Base-by-base conservation (phyloP, 352 stramenopile species). In the Phytophthora niederhauseri region DNA sequence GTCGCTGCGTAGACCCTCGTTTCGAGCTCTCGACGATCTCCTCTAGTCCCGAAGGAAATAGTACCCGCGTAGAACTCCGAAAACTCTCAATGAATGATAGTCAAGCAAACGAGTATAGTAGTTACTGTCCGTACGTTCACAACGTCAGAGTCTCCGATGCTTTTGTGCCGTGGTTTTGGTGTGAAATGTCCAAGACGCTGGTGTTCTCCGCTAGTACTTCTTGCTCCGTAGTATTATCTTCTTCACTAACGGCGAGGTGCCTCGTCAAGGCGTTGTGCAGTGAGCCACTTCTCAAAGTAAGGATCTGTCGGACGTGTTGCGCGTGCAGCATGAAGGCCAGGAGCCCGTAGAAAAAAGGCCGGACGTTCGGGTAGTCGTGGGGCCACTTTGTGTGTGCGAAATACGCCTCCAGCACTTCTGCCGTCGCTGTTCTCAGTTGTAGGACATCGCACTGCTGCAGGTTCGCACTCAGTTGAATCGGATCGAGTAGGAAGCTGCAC, bases 251-350 rank as follows among this genome's bases (percentile, higher is more conserved):
- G 24, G 2, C 2, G 26, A 30, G 28, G 12, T 24, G 22, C 19
- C 20, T 28, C 20, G 49, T 6, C 8, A 12, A 22, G 49, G 49
- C 36, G 8, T 19, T 28, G 26, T 55, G 52, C 5, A 85, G 48
- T 6, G 76, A 62, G 0, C 82, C 80, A 15, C 67, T 78, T 34
- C 49, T 66, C 14, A 53, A 19, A n/a, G 51, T 45, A 4, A 87
- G 9, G 7, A 85, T 36, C 3, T 64, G 64, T 28, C 71, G 66
- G 1, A 82, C 59, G 56, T 83, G 66, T 7, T 76, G 60, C 12
- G 85, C 52, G 50, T 83, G 76, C 52, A 80, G 61, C 64, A 90
- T 80, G 38, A 71, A 82, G 3, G 62, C 49, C n/a, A 85, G 57
- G 1, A 89, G 46, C 2, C 52, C 62, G 49, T 75, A 60, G 54